Base-by-base conservation (phyloP, 257 asterid genomes). In the Paraleonurus japonicus region DNA sequence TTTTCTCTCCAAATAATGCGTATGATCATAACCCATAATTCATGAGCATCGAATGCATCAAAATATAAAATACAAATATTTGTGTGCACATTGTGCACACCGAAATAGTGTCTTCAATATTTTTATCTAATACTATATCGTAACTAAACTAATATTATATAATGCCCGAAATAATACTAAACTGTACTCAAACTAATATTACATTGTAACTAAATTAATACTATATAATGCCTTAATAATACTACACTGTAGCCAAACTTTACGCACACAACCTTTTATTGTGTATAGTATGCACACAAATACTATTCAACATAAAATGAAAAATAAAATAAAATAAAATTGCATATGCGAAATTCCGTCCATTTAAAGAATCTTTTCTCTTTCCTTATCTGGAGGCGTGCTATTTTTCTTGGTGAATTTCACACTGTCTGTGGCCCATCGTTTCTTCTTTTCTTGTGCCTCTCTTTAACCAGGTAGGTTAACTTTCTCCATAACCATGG, bases 401-500 rank as follows among this genome's bases (percentile, higher is more conserved):
- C 43, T 35, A 57, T 53, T 81, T 66, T 41, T 16, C 67, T 65
- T 43, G 78, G 76, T 60, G 64, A 13, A 48, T 57, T 65, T 30
- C 71, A 69, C 35, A 47, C n/a, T 37, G 28, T 69, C 13, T 47
- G 33, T 69, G 51, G 48, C 69, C 68, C 72, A 2, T 43, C 48
- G 22, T 60, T 20, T 43, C 8, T 39, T 71, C 39, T 35, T 43
- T 12, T 41, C 2, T 4, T 48, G 10, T 35, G 12, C 5, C 1
- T 4, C 33, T 50, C 39, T 41, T 30, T 61, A 74, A 39, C 2
- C 53, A 47, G 71, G 78, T 75, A 33, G 27, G 72, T 67, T 50
- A 62, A 28, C 64, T 72, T 77, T 79, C 74, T 73, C 75, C 66
- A 45, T 39, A 67, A 26, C 70, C 58, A 47, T 32, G 65, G 50